These are phyloP conservation scores for Amanita bisporigera DNA, from an alignment of 1,284 basidiomycete species.

Conservation along the genomic window DNA sequence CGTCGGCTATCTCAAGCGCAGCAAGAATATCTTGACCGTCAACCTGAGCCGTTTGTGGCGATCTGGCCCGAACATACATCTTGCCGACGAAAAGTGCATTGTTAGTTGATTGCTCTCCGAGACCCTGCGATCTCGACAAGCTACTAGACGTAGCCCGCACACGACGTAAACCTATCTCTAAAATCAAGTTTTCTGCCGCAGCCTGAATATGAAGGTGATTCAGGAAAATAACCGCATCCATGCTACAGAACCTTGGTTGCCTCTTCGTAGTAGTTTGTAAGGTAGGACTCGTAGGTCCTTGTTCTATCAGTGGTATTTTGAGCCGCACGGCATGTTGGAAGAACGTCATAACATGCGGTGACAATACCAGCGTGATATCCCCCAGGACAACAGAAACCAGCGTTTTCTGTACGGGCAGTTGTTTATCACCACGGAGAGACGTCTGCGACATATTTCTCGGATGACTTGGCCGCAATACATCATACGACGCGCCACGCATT, in stretches of 20 bases:
- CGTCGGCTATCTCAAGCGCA: constrained; percentile 54
- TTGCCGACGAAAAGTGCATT: constrained; percentile 54
- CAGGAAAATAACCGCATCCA: constrained; percentile 45
- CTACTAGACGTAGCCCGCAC: constrained; percentile 48
- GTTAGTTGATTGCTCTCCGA: constrained; percentile 51
- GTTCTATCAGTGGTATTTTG: constrained; percentile 40
- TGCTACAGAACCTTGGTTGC: constrained; percentile 25
- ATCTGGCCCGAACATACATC: constrained; percentile 62
- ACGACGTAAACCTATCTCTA: constrained; percentile 52
- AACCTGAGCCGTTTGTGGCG: constrained; percentile 46
- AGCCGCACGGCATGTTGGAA: constrained; percentile 62
- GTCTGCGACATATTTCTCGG: constrained; percentile 46
- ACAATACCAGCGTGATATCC: constrained; percentile 54
- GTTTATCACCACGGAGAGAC: constrained; percentile 46
- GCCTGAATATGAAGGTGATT: constrained; percentile 58
- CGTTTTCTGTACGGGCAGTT: constrained; percentile 45
- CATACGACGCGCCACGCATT: not conserved
- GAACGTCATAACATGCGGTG: constrained; percentile 67
- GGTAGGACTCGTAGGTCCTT: constrained; percentile 5
- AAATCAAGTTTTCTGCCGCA: constrained; percentile 51
- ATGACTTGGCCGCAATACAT: not conserved
- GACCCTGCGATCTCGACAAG: constrained; percentile 21
- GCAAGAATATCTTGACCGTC: constrained; percentile 63
- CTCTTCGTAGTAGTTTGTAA: constrained; percentile 19
- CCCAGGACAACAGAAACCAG: constrained; percentile 50